A percentile compares a stretch with the other conserved stretches of the same genome.
Evolutionary conservation across 805 yeast genomes (phyloP).

Genomic region (Wickerhamiella bombiphila): DNA sequence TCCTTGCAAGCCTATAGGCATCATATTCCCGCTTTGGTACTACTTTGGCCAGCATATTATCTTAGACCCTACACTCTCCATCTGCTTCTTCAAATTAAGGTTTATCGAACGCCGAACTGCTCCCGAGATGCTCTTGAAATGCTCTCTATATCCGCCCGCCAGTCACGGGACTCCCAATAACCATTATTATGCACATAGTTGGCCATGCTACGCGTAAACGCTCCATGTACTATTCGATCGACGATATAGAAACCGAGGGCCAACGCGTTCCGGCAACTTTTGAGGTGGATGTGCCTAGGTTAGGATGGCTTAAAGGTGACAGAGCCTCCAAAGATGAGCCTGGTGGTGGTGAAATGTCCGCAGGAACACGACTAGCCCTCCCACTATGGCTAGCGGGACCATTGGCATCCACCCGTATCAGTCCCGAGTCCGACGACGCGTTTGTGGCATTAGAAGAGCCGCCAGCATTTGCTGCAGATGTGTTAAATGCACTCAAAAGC

Average conservation of each 20-base stretch:
- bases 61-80: no score
- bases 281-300: slow-evolving; percentile 62
- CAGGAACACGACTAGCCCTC: slow-evolving; percentile 33
- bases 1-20: background rate
- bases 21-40: no score
- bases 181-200: no score
- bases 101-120: no score
- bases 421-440: slow-evolving; percentile 25
- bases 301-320: slow-evolving; percentile 65
- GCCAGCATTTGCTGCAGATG: slow-evolving; percentile 45
- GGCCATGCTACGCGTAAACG: no score
- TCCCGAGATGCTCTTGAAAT: no score
- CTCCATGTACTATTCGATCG: slow-evolving; percentile 24
- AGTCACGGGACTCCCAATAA: no score
- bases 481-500: slow-evolving; percentile 70
- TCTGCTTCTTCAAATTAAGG: no score
- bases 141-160: no score
- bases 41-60: no score
- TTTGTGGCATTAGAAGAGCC: slow-evolving; percentile 62
- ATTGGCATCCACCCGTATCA: slow-evolving; percentile 39
- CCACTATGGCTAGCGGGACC: slow-evolving; percentile 85
- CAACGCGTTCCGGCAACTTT: slow-evolving; percentile 64
- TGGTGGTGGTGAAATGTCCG: slow-evolving; percentile 28
- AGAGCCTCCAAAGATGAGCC: slow-evolving; percentile 26
- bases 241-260: slow-evolving; percentile 26